Conservation (phyloP, 2,329 filamentous ascomycete genomes). For the Aureobasidium sp. region DNA sequence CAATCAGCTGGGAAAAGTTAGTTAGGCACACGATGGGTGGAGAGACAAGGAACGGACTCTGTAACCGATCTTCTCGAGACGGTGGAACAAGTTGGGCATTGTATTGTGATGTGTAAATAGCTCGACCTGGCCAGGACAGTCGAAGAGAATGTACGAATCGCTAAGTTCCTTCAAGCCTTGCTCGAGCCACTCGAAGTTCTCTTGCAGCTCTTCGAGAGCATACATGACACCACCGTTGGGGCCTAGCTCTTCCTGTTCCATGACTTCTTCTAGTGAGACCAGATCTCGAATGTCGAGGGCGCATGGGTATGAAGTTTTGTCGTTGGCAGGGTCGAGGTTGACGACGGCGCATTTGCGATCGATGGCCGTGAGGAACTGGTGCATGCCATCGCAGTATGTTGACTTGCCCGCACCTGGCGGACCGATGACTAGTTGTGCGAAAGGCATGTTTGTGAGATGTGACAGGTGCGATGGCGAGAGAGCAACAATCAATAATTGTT, state of each 20-base stretch:
- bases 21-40: slow-evolving; percentile 14
- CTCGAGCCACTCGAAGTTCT: slow-evolving; percentile 89
- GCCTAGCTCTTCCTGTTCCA: slow-evolving; percentile 82
- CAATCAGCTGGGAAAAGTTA: slow-evolving; percentile 63
- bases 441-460: slow-evolving; percentile 17
- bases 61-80: slow-evolving; percentile 83
- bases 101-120: slow-evolving; percentile 93
- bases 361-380: slow-evolving; percentile 95
- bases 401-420: slow-evolving; percentile 94
- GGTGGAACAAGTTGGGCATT: slow-evolving; percentile 84
- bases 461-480: background rate
- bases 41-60: slow-evolving; percentile 55
- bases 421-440: slow-evolving; percentile 42
- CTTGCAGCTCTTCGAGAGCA: slow-evolving; percentile 88
- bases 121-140: slow-evolving; percentile 95
- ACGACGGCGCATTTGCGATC: slow-evolving; percentile 90
- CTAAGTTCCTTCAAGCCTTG: slow-evolving; percentile 65
- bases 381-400: slow-evolving; percentile 98
- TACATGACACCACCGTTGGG: slow-evolving; percentile 91
- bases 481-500: background rate
- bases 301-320: slow-evolving; percentile 79
- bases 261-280: slow-evolving; percentile 87
- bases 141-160: slow-evolving; percentile 90
- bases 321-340: slow-evolving; percentile 96
- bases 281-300: slow-evolving; percentile 86